Percentiles rank a stretch among this genome's conserved stretches.
Conservation (phyloP, 176 grass and related monocot species). For the Aechmea fasciata region DNA sequence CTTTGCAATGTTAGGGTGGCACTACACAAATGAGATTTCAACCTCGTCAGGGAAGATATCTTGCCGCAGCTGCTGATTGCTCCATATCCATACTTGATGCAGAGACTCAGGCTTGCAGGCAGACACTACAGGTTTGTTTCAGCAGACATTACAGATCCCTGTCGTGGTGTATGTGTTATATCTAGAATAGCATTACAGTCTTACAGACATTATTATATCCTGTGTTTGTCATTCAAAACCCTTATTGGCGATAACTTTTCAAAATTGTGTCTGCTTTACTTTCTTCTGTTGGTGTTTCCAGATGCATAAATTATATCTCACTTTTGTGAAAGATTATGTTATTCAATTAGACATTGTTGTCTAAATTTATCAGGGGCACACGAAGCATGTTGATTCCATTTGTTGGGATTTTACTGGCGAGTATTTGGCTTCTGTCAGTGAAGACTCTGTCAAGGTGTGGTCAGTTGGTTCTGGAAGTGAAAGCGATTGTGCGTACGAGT, state of each 20-base stretch:
- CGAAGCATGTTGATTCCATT: constrained; percentile 57
- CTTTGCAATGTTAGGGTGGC: constrained; percentile 33
- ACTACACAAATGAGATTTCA: constrained; percentile 97
- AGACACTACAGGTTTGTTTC: constrained; percentile 53
- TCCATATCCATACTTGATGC: constrained; percentile 77
- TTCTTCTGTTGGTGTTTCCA: not conserved
- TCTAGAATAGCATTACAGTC: no score
- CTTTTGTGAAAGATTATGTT: not conserved
- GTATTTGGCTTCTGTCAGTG: constrained; percentile 81
- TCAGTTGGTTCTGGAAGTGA: constrained; percentile 56
- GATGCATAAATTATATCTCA: not conserved
- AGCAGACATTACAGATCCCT: not conserved
- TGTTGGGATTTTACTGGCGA: constrained; percentile 87
- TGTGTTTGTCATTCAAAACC: no score
- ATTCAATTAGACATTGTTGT: constrained; percentile 13
- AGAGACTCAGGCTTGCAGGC: constrained; percentile 49
- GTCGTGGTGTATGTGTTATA: no score
- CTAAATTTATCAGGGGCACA: constrained; percentile 57
- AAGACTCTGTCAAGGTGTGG: constrained; percentile 82
- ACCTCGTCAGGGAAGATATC: constrained; percentile 70
- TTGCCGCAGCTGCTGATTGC: constrained; percentile 84
- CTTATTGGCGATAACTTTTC: not conserved
- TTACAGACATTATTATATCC: no score
- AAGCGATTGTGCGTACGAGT: constrained; percentile 69
- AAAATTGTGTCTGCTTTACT: not conserved